Evolutionary conservation across 805 yeast genomes (phyloP).

Genomic region (Kregervanrija delftensis): DNA sequence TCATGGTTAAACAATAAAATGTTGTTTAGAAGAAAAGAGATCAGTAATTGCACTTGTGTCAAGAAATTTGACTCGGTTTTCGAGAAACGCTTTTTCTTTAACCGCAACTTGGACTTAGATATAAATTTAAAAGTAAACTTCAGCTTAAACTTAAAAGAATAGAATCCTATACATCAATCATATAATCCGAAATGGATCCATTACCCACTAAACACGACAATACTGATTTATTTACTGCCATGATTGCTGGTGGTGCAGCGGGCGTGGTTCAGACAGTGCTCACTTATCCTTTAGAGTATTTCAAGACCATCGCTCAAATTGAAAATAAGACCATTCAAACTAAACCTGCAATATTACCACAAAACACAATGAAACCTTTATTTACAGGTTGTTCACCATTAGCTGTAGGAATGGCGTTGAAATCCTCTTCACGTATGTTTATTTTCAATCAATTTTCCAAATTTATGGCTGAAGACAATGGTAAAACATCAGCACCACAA

Average conservation of each 20-base stretch:
- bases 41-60: too few relatives aligned
- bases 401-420: constrained; percentile 65
- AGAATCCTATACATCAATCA: not conserved
- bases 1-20: constrained; percentile 10
- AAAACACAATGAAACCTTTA: constrained; percentile 22
- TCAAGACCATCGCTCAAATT: constrained; percentile 60
- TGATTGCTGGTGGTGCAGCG: constrained; percentile 55
- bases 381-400: constrained; percentile 68
- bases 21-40: not conserved
- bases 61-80: too few relatives aligned
- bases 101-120: not conserved
- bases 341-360: constrained; percentile 27
- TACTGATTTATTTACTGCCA: constrained; percentile 47
- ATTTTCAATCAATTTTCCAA: constrained; percentile 70
- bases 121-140: not conserved
- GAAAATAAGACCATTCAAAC: constrained; percentile 32
- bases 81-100: too few relatives aligned
- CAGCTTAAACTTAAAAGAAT: not conserved
- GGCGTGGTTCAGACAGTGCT: constrained; percentile 56
- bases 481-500: constrained; percentile 70
- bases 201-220: constrained; percentile 18
- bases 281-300: constrained; percentile 66
- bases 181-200: constrained; percentile 17
- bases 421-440: constrained; percentile 66
- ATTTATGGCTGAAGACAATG: constrained; percentile 51